A percentile compares a stretch with the other conserved stretches of the same genome.
Conservation (phyloP, 176 grass and related monocot genomes). For the Carex scoparia region DNA sequence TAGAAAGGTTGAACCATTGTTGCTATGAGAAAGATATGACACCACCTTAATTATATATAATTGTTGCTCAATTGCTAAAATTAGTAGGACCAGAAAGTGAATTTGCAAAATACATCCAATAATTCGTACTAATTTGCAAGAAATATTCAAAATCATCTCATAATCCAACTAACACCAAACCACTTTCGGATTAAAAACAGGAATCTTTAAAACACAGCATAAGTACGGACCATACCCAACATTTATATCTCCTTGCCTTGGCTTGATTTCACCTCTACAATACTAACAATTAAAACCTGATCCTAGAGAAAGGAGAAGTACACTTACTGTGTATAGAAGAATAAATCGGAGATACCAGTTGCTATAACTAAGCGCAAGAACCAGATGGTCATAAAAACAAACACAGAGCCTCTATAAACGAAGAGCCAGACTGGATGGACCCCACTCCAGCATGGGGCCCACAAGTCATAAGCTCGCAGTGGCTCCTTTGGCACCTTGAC, state of each 20-base stretch:
- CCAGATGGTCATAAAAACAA: constrained; percentile 23
- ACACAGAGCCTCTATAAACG: constrained; percentile 21
- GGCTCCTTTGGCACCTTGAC: neutral
- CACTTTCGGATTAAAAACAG: neutral
- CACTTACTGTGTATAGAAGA: constrained; percentile 42
- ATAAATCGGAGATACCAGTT: constrained; percentile 1
- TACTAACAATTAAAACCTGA: neutral
- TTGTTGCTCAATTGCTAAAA: neutral
- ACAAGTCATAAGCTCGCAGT: constrained; percentile 25
- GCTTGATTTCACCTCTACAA: neutral
- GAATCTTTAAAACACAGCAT: neutral
- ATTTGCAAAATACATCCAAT: neutral
- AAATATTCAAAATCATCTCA: neutral
- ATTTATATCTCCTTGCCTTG: neutral
- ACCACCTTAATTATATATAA: no score
- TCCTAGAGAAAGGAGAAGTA: neutral
- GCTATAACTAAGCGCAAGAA: constrained; percentile 13
- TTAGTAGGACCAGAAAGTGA: neutral
- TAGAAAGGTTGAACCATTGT: neutral
- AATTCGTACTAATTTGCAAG: neutral
- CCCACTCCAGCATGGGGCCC: constrained; percentile 27
- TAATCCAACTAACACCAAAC: neutral
- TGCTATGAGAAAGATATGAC: neutral
- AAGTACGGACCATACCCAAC: neutral
- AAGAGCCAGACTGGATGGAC: constrained; percentile 27